Percentiles rank a stretch among this genome's conserved stretches.
phyloP scores from a whole-genome alignment of 306 rosid genomes.

The Carpinus fangiana region DNA sequence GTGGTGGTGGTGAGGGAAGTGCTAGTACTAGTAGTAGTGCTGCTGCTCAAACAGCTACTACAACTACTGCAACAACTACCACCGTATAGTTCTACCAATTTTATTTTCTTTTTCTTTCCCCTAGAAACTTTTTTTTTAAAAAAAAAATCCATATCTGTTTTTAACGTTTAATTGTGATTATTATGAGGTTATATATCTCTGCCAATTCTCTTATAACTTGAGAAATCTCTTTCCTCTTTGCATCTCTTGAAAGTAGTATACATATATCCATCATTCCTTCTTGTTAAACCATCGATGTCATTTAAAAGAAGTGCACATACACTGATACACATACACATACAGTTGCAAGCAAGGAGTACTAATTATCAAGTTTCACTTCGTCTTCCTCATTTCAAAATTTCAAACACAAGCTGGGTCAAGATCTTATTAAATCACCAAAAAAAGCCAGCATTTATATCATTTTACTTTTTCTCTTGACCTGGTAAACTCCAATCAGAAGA shows the following conservation, averaged over 20 bases:
- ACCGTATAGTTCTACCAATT: conserved; percentile 49
- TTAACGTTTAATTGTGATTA: conserved; percentile 59
- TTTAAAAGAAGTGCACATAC: too few relatives aligned
- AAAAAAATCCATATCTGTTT: conserved; percentile 24
- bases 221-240: neutral
- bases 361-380: conserved; percentile 6
- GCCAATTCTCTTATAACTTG: conserved; percentile 39
- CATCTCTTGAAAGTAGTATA: neutral
- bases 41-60: conserved; percentile 29
- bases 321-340: neutral
- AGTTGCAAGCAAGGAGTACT: neutral
- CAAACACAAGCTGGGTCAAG: neutral
- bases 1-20: neutral
- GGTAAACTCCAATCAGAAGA: conserved; percentile 29
- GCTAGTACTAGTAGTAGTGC: neutral
- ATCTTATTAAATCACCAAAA: neutral
- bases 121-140: neutral
- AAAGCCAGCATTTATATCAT: conserved; percentile 21
- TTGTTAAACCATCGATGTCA: too few relatives aligned
- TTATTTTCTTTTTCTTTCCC: conserved; percentile 5
- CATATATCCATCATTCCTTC: neutral
- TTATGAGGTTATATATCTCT: conserved; percentile 34
- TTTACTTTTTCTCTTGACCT: conserved; percentile 26
- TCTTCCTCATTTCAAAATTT: conserved; percentile 1
- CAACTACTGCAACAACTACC: conserved; percentile 43